These are phyloP conservation scores for Elsinoe batatas DNA, from an alignment of 2,329 filamentous ascomycete genomes.

Conservation along the genomic window DNA sequence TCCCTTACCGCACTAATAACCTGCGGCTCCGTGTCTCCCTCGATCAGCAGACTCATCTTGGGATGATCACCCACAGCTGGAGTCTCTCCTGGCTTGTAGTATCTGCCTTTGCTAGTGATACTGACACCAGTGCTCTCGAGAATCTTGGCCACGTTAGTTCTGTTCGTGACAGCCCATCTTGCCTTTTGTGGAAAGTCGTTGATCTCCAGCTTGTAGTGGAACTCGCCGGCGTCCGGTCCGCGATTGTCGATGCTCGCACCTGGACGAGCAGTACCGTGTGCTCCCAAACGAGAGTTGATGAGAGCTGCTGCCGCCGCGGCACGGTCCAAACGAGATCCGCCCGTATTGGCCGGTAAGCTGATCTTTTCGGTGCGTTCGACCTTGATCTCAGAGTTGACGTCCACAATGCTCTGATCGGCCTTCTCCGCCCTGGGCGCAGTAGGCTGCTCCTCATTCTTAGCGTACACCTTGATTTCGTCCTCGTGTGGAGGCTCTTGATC, in stretches of 20 bases:
- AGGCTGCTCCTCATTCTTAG: constrained; percentile 16
- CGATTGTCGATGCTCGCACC: constrained; percentile 98
- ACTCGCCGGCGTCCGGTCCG: constrained; percentile 90
- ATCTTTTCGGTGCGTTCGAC: constrained; percentile 60
- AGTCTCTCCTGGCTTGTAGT: constrained; percentile 73
- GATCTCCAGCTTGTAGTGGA: constrained; percentile 95
- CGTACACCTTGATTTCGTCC: constrained; percentile 36
- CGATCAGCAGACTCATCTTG: constrained; percentile 96
- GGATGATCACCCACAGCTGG: constrained; percentile 65
- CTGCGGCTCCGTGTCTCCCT: constrained; percentile 89
- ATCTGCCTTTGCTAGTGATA: constrained; percentile 94
- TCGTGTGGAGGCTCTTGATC: constrained; percentile 33
- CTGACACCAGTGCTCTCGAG: constrained; percentile 88
- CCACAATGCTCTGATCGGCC: constrained; percentile 44
- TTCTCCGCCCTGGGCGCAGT: constrained; percentile 20
- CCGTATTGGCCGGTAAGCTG: constrained; percentile 41
- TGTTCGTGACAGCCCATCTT: constrained; percentile 95
- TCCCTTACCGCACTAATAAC: constrained; percentile 87
- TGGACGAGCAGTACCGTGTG: constrained; percentile 73
- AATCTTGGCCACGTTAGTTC: constrained; percentile 97
- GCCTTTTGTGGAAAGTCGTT: constrained; percentile 99
- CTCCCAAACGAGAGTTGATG: constrained; percentile 83
- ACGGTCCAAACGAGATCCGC: constrained; percentile 57
- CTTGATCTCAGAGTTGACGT: constrained; percentile 59
- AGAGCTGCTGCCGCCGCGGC: constrained; percentile 78